These are phyloP conservation scores for Leccinum rimulosum DNA, from an alignment of 768 basidiomycete genomes.

Conservation along the genomic window DNA sequence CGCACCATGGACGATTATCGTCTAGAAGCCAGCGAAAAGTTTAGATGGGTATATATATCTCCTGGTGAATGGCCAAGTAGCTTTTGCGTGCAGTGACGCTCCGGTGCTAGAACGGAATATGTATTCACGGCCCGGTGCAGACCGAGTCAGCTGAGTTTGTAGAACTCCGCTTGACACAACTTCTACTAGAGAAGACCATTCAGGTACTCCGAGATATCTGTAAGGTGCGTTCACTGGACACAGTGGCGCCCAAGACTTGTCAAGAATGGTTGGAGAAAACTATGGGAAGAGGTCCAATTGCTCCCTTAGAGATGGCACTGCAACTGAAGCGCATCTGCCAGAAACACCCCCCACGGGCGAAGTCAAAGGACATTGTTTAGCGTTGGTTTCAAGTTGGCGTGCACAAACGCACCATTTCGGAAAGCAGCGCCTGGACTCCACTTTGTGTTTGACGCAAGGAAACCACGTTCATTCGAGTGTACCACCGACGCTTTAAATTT, in stretches of 20 bases:
- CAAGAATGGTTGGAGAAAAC: constrained; percentile 62
- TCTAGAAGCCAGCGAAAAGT: background rate
- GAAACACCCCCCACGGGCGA: constrained; percentile 45
- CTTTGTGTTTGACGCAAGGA: constrained; percentile 26
- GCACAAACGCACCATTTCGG: constrained; percentile 63
- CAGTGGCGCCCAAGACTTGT: background rate
- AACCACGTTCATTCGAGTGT: constrained; percentile 2
- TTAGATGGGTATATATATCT: background rate
- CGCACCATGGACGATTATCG: constrained; percentile 13
- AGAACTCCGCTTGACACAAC: background rate
- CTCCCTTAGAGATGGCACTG: background rate
- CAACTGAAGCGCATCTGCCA: background rate
- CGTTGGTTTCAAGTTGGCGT: constrained; percentile 27
- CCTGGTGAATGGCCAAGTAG: background rate
- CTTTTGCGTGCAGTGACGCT: background rate
- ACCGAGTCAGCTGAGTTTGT: background rate
- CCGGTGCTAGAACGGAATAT: background rate
- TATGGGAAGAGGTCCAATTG: constrained; percentile 59
- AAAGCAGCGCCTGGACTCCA: constrained; percentile 53
- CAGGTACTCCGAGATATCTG: too few relatives aligned
- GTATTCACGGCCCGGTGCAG: too few relatives aligned
- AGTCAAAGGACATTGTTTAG: constrained; percentile 50
- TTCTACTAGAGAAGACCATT: too few relatives aligned
- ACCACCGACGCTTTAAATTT: background rate
- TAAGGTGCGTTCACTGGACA: too few relatives aligned